Percentiles rank a stretch among this genome's conserved stretches.
These are phyloP conservation scores for Plasmodium reichenowi DNA, from an alignment of 169 alveolate species.

Conservation along the genomic window DNA sequence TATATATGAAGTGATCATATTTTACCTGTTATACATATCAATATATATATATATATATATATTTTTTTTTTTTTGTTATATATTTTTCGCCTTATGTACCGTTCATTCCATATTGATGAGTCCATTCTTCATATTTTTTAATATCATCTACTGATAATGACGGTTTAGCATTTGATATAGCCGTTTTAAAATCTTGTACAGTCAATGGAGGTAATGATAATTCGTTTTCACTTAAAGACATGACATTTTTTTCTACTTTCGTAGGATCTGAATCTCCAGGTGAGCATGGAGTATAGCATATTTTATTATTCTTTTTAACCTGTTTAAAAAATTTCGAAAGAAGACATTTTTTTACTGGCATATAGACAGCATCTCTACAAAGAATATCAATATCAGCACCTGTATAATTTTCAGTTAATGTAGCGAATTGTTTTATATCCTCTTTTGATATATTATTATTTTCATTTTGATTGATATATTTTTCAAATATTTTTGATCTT, in stretches of 20 bases:
- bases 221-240: conserved; percentile 86
- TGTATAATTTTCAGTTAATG: conserved; percentile 83
- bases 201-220: conserved; percentile 86
- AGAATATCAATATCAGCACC: conserved; percentile 83
- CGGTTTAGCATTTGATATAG: conserved; percentile 65
- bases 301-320: conserved; percentile 63
- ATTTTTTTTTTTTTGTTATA: no score
- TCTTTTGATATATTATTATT: conserved; percentile 85
- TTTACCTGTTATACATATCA: no score
- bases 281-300: conserved; percentile 86
- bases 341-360: conserved; percentile 82
- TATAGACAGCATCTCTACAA: conserved; percentile 82
- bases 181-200: conserved; percentile 72
- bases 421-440: conserved; percentile 84
- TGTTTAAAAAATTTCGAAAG: conserved; percentile 80
- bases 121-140: conserved; percentile 84
- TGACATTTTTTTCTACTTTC: conserved; percentile 82
- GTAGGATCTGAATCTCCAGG: conserved; percentile 87
- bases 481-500: conserved; percentile 89
- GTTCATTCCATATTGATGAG: conserved; percentile 82
- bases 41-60: no score
- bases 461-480: conserved; percentile 78
- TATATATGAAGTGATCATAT: no score
- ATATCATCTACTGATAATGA: conserved; percentile 77
- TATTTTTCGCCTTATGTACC: conserved; percentile 46